Conservation (phyloP, 2,329 filamentous ascomycete genomes). For the Myriangium duriaei region DNA sequence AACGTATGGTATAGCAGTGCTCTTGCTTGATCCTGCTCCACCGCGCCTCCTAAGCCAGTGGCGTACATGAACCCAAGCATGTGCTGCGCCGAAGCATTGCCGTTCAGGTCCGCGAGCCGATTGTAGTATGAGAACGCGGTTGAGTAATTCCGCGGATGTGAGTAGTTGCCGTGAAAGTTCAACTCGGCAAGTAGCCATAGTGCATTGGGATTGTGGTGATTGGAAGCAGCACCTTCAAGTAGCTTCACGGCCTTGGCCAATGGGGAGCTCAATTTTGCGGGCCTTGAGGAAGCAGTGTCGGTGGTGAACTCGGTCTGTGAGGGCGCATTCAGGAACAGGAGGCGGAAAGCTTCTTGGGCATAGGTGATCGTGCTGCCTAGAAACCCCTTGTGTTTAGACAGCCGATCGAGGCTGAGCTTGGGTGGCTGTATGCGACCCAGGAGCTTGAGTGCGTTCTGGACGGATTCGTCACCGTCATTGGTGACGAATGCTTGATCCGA, state of each 20-base stretch:
- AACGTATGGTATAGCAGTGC: conserved; percentile 91
- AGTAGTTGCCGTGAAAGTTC: conserved; percentile 93
- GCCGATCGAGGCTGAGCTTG: conserved; percentile 23
- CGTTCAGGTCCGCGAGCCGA: conserved; percentile 59
- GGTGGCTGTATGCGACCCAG: conserved; percentile 31
- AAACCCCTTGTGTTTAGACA: conserved; percentile 43
- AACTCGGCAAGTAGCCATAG: conserved; percentile 83
- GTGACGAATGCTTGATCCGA: not conserved
- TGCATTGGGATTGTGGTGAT: conserved; percentile 58
- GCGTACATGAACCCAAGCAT: conserved; percentile 96
- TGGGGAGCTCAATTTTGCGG: conserved; percentile 35
- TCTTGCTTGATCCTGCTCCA: conserved; percentile 77
- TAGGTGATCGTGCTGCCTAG: conserved; percentile 48
- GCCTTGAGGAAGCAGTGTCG: conserved; percentile 23
- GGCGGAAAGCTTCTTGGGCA: conserved; percentile 47
- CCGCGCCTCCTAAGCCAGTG: conserved; percentile 72
- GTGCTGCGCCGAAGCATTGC: conserved; percentile 86
- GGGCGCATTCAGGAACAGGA: conserved; percentile 54
- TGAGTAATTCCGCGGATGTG: conserved; percentile 68
- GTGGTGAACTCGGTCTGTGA: conserved; percentile 30
- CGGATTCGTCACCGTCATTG: conserved; percentile 23
- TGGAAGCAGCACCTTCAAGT: conserved; percentile 43
- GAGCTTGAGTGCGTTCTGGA: conserved; percentile 28
- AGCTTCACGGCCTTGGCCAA: conserved; percentile 47
- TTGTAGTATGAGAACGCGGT: conserved; percentile 72